Percentiles rank a stretch among this genome's conserved stretches.
Evolutionary conservation across 208 protist species (phyloP).

Genomic region (Trichomonas tenax): DNA sequence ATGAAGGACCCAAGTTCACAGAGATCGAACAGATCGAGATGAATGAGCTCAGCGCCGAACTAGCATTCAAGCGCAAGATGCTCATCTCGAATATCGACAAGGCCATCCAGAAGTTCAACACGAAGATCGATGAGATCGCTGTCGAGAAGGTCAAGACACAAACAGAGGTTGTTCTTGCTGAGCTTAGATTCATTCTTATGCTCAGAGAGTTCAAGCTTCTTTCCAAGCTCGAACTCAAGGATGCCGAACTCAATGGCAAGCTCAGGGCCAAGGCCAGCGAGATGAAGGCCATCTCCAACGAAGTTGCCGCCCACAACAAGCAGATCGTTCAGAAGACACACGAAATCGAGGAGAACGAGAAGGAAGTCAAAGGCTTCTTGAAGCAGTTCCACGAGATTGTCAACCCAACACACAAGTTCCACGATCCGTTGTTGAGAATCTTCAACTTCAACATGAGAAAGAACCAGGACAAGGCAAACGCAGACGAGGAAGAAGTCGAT

Average conservation of each 20-base stretch:
- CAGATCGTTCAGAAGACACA: constrained; percentile 56
- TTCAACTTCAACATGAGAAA: constrained; percentile 55
- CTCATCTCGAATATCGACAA: not conserved
- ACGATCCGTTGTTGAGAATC: constrained; percentile 30
- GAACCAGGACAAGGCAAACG: constrained; percentile 56
- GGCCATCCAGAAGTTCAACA: not conserved
- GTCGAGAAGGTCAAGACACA: not conserved
- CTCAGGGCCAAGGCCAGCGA: not conserved
- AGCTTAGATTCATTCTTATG: not conserved
- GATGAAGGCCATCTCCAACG: constrained; percentile 43
- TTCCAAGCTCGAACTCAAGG: not conserved
- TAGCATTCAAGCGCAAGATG: not conserved
- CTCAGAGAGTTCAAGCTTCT: not conserved
- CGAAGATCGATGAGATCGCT: not conserved
- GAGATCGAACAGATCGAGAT: not conserved
- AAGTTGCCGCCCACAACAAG: constrained; percentile 69
- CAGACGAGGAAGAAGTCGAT: constrained; percentile 42
- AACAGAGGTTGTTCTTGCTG: not conserved
- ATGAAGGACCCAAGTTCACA: not conserved
- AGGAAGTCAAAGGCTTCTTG: constrained; percentile 52
- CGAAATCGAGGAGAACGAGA: constrained; percentile 29
- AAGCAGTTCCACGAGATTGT: constrained; percentile 34
- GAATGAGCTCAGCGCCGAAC: not conserved
- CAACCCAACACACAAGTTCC: not conserved
- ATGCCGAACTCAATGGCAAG: not conserved